phyloP scores from a whole-genome alignment of 331 rosid genomes.

The Telfairia occidentalis region DNA sequence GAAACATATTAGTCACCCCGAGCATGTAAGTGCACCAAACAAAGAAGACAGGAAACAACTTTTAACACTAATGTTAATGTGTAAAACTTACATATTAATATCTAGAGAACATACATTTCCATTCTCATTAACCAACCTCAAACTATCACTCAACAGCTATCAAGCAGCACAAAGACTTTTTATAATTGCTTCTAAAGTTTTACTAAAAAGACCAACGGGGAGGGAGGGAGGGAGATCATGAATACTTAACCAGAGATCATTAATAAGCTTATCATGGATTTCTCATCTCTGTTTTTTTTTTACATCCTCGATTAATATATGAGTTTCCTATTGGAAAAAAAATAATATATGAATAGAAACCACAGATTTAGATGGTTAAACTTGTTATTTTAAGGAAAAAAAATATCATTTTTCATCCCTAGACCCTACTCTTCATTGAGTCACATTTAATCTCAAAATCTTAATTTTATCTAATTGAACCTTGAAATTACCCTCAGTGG shows the following conservation, averaged over 20 bases:
- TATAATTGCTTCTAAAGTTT: neutral
- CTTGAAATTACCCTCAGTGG: neutral
- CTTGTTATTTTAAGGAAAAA: neutral
- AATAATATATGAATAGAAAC: neutral
- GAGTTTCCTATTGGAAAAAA: no score
- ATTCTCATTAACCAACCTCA: neutral
- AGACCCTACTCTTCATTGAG: neutral
- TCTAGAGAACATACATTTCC: neutral
- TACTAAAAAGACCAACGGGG: neutral
- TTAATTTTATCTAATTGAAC: neutral
- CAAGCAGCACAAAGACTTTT: neutral
- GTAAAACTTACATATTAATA: neutral
- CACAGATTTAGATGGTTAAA: neutral
- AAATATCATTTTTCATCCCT: neutral
- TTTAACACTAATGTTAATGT: neutral
- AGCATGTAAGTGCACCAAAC: slow-evolving; percentile 12
- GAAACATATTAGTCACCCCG: slow-evolving; percentile 18
- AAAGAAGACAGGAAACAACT: slow-evolving; percentile 9
- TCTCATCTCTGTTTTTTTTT: no score
- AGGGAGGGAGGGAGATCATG: neutral
- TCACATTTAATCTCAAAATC: neutral
- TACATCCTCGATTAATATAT: no score
- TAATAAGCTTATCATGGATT: no score
- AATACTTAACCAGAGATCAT: neutral
- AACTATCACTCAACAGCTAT: neutral